Base-by-base conservation (phyloP, 192 early-diverging fungal species). In the Backusella mclennaniae region DNA sequence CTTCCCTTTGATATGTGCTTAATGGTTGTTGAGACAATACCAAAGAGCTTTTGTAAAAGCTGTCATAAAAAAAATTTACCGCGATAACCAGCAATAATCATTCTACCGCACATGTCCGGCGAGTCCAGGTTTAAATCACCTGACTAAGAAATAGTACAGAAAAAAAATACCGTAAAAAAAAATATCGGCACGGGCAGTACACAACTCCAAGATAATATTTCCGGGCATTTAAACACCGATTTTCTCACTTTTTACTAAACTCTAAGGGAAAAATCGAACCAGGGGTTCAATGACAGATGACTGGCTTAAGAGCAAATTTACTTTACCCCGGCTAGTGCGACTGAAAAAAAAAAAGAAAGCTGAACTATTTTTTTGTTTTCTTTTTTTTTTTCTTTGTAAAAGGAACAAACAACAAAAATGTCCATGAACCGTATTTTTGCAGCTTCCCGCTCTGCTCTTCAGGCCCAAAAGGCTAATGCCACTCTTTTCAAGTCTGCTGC, bases 401-500 rank as follows among this genome's bases (percentile, higher is more conserved):
- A 49, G 46, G 46, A 49, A 49, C 63, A 66, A 66, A 23, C 11
- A 21, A 68, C 11, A 6, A 68, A 35, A 68, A 68, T 68, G 67
- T 68, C 67, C 35, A 36, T 68, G 29, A 33, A 68, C 35, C 67
- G 67, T 68, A 68, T 68, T 35, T 68, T 68, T 36, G 67, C 67
- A 68, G 67, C 67, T 36, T 68, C 67, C 14, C 67, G 67, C 35
- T 33, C 67, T 68, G 67, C 67, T 19, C 67, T 68, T 19, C 67
- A 68, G 35, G 35, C 67, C 67, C 67, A 68, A 68, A 68, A 68
- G 67, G 67, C 35, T 36, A 68, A 68, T 33, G 29, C 67, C 35
- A 36, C 67, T 31, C 67, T 68, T 68, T 68, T 68, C 67, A 68
- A 68, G 67, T 66, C 63, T 66, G 63, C 31, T 15, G 21, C 31